Base-by-base conservation (phyloP, 1,139 yeast genomes). In the Magnusiomyces tetraspermus region DNA sequence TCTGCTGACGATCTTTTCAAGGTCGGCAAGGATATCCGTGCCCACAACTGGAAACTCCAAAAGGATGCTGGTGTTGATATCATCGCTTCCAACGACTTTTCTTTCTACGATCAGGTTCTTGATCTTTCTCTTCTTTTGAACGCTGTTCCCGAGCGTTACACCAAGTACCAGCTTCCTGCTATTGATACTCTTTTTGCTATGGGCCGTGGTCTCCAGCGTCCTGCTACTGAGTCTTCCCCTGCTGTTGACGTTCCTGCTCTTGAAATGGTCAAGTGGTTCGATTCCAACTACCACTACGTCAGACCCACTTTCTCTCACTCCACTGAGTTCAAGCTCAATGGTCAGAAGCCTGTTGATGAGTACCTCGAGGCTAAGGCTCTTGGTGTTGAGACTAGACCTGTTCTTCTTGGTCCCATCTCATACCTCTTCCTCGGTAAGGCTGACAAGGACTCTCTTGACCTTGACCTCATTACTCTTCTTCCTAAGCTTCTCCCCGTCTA, bases 241-340 rank as follows among this genome's bases (percentile, higher is more conserved):
- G 95, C 95, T 63, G 96, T 92, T 64, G 98, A 94, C 74, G 98
- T 92, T 58, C 92, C 97, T 61, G 98, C 98, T 66, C 81, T 88
- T 74, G 98, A 92, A 82, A 92, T 92, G 98, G 98, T 92, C 66
- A 92, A 92, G 80, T 92, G 98, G 98, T 92, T 92, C 66, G 98
- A 92, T 76, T 86, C 97, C 60, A 92, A 92, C 87, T 92, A 92
- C 86, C 98, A 92, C 76, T 94, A 92, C 73, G 97, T 92, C 68
- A 88, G 98, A 81, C 98, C 98, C 75, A 94, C 98, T 64, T 88
- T 92, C 77, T 87, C 96, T 55, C 84, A 89, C 80, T 80, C 89
- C 63, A 92, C 97, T 61, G 83, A 84, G 66, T 94, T 92, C 86
- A 90, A 92, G 80, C 85, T 92, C 73, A 88, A 84, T 75, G 95